Evolutionary conservation across 2,329 filamentous ascomycete species (phyloP).

Genomic region (Aspergillus pseudoglaucus): DNA sequence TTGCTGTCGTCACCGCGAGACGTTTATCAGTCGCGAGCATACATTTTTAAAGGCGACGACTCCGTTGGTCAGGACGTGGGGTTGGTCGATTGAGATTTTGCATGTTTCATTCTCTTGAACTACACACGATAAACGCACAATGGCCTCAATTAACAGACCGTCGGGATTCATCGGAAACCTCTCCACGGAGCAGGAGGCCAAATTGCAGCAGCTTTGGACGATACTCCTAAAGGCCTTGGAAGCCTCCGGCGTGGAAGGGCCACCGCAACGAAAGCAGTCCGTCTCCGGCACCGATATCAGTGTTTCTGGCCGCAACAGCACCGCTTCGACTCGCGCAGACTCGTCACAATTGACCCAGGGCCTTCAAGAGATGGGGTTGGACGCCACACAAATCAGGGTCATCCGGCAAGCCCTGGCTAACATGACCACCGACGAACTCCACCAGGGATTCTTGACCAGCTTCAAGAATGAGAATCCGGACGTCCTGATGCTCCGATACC

Average conservation of each 20-base stretch:
- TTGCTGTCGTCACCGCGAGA: neutral
- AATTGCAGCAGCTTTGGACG: constrained; percentile 79
- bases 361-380: constrained; percentile 16
- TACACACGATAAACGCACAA: neutral
- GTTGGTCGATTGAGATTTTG: neutral
- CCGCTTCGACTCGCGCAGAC: constrained; percentile 41
- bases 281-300: constrained; percentile 29
- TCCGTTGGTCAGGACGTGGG: neutral
- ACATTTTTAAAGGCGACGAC: neutral
- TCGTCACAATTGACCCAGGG: constrained; percentile 15
- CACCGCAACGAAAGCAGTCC: constrained; percentile 33
- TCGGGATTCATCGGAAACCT: constrained; percentile 73
- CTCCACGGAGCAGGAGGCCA: constrained; percentile 75
- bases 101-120: neutral
- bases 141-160: neutral
- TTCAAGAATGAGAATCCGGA: constrained; percentile 92
- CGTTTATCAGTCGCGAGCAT: neutral
- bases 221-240: constrained; percentile 57
- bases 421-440: constrained; percentile 66
- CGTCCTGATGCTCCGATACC: constrained; percentile 68
- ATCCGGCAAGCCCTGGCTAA: constrained; percentile 72
- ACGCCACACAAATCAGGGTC: constrained; percentile 56
- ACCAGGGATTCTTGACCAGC: constrained; percentile 77
- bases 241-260: constrained; percentile 15
- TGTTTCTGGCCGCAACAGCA: constrained; percentile 66